A percentile compares a stretch with the other conserved stretches of the same genome.
These are phyloP conservation scores for Leccinum truebloodii DNA, from an alignment of 768 basidiomycete species.

Conservation along the genomic window DNA sequence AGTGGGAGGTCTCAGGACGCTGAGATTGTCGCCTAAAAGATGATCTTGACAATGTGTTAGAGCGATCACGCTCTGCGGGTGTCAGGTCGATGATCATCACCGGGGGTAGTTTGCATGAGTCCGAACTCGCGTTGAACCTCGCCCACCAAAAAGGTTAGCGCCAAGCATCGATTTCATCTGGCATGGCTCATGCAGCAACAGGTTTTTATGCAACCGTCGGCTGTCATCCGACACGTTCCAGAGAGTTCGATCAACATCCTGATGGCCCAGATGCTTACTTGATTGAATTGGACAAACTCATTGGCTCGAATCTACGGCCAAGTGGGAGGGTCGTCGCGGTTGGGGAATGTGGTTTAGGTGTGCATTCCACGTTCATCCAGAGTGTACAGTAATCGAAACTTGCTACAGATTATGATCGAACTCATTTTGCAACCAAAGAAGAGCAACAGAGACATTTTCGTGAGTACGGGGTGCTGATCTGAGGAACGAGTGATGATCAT, in stretches of 20 bases:
- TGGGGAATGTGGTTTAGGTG: conserved; percentile 82
- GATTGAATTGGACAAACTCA: conserved; percentile 53
- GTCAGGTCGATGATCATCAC: conserved; percentile 76
- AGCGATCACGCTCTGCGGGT: conserved; percentile 56
- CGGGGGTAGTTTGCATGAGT: conserved; percentile 69
- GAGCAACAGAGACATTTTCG: conserved; percentile 68
- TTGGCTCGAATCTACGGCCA: conserved; percentile 49
- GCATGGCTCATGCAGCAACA: conserved; percentile 19
- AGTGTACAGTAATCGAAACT: background rate
- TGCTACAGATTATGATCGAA: conserved; percentile 70
- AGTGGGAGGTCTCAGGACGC: background rate
- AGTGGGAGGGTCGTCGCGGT: conserved; percentile 66
- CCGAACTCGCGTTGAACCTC: conserved; percentile 56
- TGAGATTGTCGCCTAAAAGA: conserved; percentile 37
- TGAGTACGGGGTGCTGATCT: conserved; percentile 29
- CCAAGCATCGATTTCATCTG: background rate
- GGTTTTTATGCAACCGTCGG: conserved; percentile 75
- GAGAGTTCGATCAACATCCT: conserved; percentile 60
- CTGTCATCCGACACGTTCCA: conserved; percentile 76
- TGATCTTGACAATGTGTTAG: conserved; percentile 60
- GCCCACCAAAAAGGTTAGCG: conserved; percentile 54
- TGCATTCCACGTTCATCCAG: background rate
- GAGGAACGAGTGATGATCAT: background rate
- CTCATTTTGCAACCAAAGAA: conserved; percentile 59
- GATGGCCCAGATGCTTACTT: conserved; percentile 65